Percentiles rank a stretch among this genome's conserved stretches.
phyloP scores from a whole-genome alignment of 768 basidiomycete genomes.

The Trametes gibbosa region DNA sequence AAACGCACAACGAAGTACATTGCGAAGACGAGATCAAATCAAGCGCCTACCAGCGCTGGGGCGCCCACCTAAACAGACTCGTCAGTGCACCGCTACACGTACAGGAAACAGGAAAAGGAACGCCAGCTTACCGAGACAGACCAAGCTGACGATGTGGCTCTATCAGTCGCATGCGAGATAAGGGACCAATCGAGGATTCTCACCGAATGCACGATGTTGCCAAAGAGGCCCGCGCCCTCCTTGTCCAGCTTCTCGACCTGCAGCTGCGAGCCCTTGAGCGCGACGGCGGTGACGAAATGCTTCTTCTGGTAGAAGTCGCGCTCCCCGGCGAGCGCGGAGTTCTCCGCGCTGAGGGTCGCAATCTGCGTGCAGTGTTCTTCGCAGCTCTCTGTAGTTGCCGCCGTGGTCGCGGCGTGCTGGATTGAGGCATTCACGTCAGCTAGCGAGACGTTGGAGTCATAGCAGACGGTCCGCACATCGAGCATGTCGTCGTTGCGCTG shows the following conservation, averaged over 20 bases:
- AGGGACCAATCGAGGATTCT: not conserved
- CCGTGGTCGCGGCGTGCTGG: no score
- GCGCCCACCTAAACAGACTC: no score
- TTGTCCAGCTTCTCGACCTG: not conserved
- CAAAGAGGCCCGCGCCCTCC: not conserved
- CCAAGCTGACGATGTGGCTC: not conserved
- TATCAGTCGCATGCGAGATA: not conserved
- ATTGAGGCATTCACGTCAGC: not conserved
- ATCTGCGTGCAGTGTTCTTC: not conserved
- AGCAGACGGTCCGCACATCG: no score
- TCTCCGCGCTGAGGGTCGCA: not conserved
- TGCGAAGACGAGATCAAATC: no score
- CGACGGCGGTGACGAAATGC: not conserved
- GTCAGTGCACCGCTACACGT: no score
- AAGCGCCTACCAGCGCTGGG: no score
- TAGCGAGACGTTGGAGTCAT: no score
- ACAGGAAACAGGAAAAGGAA: no score
- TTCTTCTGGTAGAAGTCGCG: not conserved
- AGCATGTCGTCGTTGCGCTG: no score
- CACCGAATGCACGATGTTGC: not conserved
- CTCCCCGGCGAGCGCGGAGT: not conserved
- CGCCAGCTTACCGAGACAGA: not conserved
- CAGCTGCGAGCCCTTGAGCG: conserved; percentile 2
- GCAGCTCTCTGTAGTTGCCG: not conserved
- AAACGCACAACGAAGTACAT: no score